Evolutionary conservation across 2,329 filamentous ascomycete genomes (phyloP).

Genomic region (Ascochyta lentis): DNA sequence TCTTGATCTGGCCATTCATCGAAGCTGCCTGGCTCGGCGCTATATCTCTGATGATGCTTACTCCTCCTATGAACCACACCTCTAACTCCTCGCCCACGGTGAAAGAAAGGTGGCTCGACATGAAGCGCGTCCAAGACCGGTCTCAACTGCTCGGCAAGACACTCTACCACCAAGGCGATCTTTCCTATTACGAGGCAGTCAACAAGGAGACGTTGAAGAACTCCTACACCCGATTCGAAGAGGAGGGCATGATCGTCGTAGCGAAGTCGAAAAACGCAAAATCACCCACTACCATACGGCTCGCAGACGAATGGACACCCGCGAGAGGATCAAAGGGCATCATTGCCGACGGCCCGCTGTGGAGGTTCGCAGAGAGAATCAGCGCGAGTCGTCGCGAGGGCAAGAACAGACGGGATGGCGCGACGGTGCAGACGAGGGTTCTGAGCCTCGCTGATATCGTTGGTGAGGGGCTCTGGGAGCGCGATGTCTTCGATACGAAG

Average conservation of each 20-base stretch:
- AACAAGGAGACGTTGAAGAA: slow-evolving; percentile 99
- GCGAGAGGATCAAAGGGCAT: slow-evolving; percentile 63
- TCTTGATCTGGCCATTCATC: slow-evolving; percentile 97
- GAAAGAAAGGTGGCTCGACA: slow-evolving; percentile 76
- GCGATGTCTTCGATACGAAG: slow-evolving; percentile 21
- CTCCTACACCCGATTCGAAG: slow-evolving; percentile 83
- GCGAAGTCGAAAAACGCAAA: slow-evolving; percentile 70
- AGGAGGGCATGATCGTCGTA: slow-evolving; percentile 85
- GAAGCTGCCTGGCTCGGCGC: slow-evolving; percentile 93
- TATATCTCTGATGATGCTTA: slow-evolving; percentile 84
- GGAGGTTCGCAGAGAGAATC: slow-evolving; percentile 91
- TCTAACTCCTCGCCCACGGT: not conserved
- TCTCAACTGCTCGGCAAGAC: slow-evolving; percentile 91
- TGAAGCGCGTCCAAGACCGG: slow-evolving; percentile 77
- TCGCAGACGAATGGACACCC: slow-evolving; percentile 78
- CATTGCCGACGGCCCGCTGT: slow-evolving; percentile 76
- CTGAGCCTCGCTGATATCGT: slow-evolving; percentile 77
- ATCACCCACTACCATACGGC: slow-evolving; percentile 66
- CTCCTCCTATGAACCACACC: slow-evolving; percentile 65
- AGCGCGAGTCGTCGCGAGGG: slow-evolving; percentile 83
- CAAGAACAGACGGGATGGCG: slow-evolving; percentile 94
- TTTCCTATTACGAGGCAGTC: slow-evolving; percentile 96
- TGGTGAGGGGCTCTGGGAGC: slow-evolving; percentile 71
- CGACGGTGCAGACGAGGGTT: slow-evolving; percentile 84
- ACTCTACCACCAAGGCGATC: slow-evolving; percentile 94